Percentiles rank a stretch among this genome's conserved stretches.
Conservation (phyloP, 2,329 filamentous ascomycete species). For the Cytospora chrysosperma region DNA sequence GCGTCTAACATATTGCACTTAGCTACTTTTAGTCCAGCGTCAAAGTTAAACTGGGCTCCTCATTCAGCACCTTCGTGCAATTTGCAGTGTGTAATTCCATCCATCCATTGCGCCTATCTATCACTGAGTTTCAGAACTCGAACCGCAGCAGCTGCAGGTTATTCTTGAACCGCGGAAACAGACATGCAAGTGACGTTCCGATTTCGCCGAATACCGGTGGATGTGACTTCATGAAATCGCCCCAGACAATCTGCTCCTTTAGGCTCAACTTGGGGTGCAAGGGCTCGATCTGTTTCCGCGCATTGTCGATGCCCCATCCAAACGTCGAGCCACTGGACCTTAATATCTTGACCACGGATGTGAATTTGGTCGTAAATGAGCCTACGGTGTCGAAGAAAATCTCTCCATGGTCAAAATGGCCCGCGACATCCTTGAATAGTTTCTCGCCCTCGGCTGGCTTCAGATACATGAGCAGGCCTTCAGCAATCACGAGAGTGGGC, state of each 20-base stretch:
- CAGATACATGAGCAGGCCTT: slow-evolving; percentile 1
- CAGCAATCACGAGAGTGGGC: slow-evolving; percentile 5
- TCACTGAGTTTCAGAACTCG: not conserved
- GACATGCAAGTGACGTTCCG: not conserved
- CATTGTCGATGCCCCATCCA: slow-evolving; percentile 7
- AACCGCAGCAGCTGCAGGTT: not conserved
- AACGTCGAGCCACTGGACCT: not conserved
- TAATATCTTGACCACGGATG: not conserved
- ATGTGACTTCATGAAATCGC: not conserved
- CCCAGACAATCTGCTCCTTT: not conserved
- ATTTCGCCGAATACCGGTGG: not conserved
- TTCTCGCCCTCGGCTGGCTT: not conserved
- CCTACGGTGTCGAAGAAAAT: slow-evolving; percentile 7
- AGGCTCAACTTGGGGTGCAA: slow-evolving; percentile 1
- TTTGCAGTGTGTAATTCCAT: not conserved
- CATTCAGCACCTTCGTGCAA: not conserved
- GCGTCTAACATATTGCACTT: too few species aligned
- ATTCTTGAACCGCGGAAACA: not conserved
- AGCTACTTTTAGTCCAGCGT: too few species aligned
- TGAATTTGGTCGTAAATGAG: not conserved
- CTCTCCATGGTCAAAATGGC: slow-evolving; percentile 7
- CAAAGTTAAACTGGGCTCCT: not conserved
- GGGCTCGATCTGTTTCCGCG: not conserved
- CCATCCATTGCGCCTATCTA: not conserved
- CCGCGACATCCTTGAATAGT: slow-evolving; percentile 1